Evolutionary conservation across 768 basidiomycete genomes (phyloP).

Genomic region (Tephrocybe sp.): DNA sequence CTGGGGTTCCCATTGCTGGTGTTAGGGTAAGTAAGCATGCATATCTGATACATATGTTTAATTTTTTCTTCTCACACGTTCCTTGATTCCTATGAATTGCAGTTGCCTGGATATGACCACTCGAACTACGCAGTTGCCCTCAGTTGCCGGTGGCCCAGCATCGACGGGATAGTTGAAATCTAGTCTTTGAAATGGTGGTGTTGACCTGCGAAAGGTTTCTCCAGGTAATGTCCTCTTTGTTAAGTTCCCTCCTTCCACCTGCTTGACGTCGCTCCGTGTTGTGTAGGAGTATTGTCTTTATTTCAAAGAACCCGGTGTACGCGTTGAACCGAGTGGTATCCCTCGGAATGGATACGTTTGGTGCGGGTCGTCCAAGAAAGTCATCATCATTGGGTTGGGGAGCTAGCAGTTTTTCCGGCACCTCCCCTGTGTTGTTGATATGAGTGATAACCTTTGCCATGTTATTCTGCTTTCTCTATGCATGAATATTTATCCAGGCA

Average conservation of each 20-base stretch:
- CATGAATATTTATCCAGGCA: no score
- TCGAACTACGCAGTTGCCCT: background rate
- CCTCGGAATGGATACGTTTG: constrained; percentile 5
- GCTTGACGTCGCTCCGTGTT: background rate
- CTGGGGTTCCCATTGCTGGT: background rate
- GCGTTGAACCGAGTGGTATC: constrained; percentile 3
- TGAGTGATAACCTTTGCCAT: no score
- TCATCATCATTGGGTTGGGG: constrained; percentile 4
- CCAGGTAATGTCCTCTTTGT: background rate
- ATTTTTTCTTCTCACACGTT: no score
- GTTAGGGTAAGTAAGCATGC: no score
- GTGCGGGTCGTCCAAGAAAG: background rate
- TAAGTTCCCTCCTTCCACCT: background rate
- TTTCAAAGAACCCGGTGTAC: constrained; percentile 7
- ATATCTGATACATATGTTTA: no score
- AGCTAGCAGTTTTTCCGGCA: background rate
- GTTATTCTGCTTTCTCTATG: no score
- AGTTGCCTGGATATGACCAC: constrained; percentile 5
- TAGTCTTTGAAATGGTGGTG: background rate
- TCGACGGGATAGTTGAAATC: no score
- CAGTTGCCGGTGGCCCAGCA: no score
- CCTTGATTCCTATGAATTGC: background rate
- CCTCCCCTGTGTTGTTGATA: no score
- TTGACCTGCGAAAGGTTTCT: background rate
- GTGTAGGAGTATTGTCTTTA: constrained; percentile 1